Conservation (phyloP, 2,329 filamentous ascomycete genomes). For the Colletotrichum salicis region DNA sequence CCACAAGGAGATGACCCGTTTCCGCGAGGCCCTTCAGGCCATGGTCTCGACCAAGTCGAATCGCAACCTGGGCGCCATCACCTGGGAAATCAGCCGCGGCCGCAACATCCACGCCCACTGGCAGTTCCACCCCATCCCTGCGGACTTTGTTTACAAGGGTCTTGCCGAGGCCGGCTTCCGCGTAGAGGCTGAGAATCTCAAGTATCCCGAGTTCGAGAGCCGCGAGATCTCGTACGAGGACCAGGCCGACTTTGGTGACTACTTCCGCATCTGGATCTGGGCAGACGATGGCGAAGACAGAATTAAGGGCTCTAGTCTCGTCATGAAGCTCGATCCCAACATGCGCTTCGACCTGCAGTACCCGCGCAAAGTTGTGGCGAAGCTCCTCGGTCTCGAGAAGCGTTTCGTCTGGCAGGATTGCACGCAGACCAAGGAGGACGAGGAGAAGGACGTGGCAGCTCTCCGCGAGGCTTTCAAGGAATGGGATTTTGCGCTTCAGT, state of each 20-base stretch:
- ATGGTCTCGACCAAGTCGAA: conserved; percentile 73
- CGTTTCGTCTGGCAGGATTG: conserved; percentile 89
- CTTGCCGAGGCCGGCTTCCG: conserved; percentile 90
- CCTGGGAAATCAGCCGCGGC: conserved; percentile 89
- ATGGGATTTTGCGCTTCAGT: conserved; percentile 80
- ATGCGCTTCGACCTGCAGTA: conserved; percentile 92
- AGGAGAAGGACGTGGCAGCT: conserved; percentile 78
- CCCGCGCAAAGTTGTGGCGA: conserved; percentile 86
- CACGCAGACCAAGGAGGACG: conserved; percentile 79
- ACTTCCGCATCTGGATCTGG: conserved; percentile 88
- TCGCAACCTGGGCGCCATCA: conserved; percentile 80
- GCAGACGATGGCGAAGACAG: conserved; percentile 63
- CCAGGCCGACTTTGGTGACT: conserved; percentile 67
- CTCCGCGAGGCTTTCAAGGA: conserved; percentile 86
- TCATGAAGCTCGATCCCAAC: conserved; percentile 77
- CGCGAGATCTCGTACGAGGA: conserved; percentile 62
- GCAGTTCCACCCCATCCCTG: conserved; percentile 86
- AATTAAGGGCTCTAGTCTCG: conserved; percentile 74
- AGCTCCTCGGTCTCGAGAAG: conserved; percentile 82
- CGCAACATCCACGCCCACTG: conserved; percentile 90
- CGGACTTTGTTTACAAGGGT: conserved; percentile 74
- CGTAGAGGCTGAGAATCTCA: conserved; percentile 82
- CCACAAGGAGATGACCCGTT: conserved; percentile 83
- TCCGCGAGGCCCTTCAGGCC: conserved; percentile 78
- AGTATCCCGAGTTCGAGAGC: conserved; percentile 62